A percentile compares a stretch with the other conserved stretches of the same genome.
These are phyloP conservation scores for Diospyros lotus DNA, from an alignment of 148 eudicot genomes.

Conservation along the genomic window DNA sequence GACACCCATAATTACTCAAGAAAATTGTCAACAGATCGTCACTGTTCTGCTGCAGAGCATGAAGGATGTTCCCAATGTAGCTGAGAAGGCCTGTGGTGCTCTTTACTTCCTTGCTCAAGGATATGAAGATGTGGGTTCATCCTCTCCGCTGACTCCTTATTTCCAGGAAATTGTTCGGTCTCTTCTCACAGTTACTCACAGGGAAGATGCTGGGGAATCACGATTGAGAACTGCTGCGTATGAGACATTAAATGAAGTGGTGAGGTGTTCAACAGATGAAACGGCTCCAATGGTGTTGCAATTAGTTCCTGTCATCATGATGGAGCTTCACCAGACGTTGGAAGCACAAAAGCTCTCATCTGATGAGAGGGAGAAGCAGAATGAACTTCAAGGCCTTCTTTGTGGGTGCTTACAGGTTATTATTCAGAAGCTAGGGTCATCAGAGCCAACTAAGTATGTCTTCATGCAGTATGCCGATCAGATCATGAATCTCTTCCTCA, in stretches of 20 bases:
- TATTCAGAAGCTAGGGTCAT: conserved; percentile 82
- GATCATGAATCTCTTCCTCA: conserved; percentile 73
- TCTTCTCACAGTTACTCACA: conserved; percentile 75
- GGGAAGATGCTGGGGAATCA: conserved; percentile 90
- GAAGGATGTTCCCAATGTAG: conserved; percentile 90
- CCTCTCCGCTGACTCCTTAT: conserved; percentile 76
- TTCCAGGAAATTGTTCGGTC: conserved; percentile 83
- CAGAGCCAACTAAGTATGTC: conserved; percentile 58
- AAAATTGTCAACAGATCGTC: conserved; percentile 80
- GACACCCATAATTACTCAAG: conserved; percentile 59
- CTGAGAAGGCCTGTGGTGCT: conserved; percentile 96
- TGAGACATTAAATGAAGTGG: conserved; percentile 91
- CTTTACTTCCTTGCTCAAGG: conserved; percentile 94
- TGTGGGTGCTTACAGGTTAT: conserved; percentile 95
- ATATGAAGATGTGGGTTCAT: conserved; percentile 63
- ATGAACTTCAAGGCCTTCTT: conserved; percentile 85
- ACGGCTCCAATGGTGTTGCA: conserved; percentile 79
- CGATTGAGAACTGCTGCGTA: conserved; percentile 85
- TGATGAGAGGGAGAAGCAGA: conserved; percentile 76
- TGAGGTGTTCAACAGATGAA: conserved; percentile 90
- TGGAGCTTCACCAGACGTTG: conserved; percentile 84
- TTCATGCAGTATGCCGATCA: conserved; percentile 82
- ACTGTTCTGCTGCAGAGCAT: conserved; percentile 82
- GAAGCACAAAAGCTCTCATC: conserved; percentile 71
- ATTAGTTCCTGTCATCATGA: conserved; percentile 78